Evolutionary conservation across 768 basidiomycete species (phyloP), one percentile per base, ranked within the genome.

Genomic region (Mycena pura): DNA sequence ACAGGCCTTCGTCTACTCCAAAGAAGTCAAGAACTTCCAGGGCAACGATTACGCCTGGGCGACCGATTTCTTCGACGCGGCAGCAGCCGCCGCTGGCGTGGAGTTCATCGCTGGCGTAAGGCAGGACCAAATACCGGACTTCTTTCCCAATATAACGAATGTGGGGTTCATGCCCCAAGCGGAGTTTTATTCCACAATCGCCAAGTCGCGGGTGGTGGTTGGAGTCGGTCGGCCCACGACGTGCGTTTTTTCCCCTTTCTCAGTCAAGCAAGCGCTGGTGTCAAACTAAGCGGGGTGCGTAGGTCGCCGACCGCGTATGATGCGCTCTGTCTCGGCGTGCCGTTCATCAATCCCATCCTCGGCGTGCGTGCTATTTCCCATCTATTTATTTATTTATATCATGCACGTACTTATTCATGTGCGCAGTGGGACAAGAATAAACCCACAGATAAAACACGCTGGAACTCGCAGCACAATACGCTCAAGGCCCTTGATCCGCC

Each of bases 261-360:
- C 17, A 32, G 21, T 36, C 34, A 36, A 36, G 27, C 36, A 29
- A 49, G 34, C 34, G 34, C 34, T 36, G 34, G 34, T 36, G 34
- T 36, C 34, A 36, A 17, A 36, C 34, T 36, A 36, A 36, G 34
- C 34, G 34, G 34, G 34, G 34, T 49, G 7, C 41, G 36, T 21
- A 65, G 64, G n/a, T 65, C 64, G 5, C 67, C 67, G 21, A 68
- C 53, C 5, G 73, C 76, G 0, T 75, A 73, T 32, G 70, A 75
- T 40, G 73, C 73, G 13, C 57, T 77, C 14, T 77, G 76, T 50
- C 66, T 70, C 31, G 76, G 74, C 8, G 74, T 77, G 2, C 75
- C 76, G 15, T 78, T 76, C 47, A 67, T 78, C 47, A 76, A 78
- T 54, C 76, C 76, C 5, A 72, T 77, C 25, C 22, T 67, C 62